Conservation (phyloP, 139 green algal genomes). For the Tetratostichococcus sp. region DNA sequence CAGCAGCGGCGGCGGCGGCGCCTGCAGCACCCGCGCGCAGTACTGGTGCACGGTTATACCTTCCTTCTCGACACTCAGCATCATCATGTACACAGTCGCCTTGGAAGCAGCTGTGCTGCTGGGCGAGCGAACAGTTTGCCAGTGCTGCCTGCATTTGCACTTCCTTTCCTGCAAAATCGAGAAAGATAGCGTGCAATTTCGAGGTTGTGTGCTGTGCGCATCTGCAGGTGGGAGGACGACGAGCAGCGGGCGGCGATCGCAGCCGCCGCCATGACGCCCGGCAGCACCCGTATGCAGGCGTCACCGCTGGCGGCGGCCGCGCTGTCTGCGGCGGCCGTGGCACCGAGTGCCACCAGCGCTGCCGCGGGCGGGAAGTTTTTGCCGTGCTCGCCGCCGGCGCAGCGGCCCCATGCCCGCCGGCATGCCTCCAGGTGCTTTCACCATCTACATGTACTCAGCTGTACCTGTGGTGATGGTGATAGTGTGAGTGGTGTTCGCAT, state of each 20-base stretch:
- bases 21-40: too few species aligned
- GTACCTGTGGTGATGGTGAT: too few species aligned
- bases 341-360: not conserved
- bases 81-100: too few species aligned
- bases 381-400: not conserved
- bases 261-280: not conserved
- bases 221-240: not conserved
- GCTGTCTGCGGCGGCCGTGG: not conserved
- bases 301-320: not conserved
- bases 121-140: too few species aligned
- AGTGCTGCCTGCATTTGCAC: not conserved
- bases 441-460: too few species aligned
- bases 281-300: not conserved
- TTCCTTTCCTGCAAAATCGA: not conserved
- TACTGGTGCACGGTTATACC: too few species aligned
- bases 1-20: too few species aligned
- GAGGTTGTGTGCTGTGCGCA: too few species aligned
- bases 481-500: too few species aligned
- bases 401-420: not conserved
- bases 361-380: not conserved
- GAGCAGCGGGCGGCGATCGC: not conserved
- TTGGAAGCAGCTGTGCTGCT: too few species aligned
- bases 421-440: not conserved
- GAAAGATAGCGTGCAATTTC: not conserved
- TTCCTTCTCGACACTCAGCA: too few species aligned